Conservation (phyloP, 768 basidiomycete species). For the Heimioporus sp. region DNA sequence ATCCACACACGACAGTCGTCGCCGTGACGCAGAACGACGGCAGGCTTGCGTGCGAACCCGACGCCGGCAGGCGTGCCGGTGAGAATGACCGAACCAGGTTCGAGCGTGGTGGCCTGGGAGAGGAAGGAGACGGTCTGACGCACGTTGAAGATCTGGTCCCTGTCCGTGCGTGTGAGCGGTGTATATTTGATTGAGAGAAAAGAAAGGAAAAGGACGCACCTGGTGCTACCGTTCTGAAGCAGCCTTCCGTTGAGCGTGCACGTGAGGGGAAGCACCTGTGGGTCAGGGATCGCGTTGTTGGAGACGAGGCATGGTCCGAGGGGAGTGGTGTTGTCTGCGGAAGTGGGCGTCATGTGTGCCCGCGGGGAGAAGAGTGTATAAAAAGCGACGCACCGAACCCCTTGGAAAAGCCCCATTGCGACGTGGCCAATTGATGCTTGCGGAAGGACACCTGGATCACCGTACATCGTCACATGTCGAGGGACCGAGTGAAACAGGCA, state of each 20-base stretch:
- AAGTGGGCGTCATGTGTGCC: no score
- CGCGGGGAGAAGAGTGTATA: no score
- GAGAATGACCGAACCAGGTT: conserved; percentile 78
- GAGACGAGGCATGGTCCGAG: conserved; percentile 82
- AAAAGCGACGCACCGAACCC: conserved; percentile 58
- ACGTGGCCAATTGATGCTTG: conserved; percentile 73
- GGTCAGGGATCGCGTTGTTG: conserved; percentile 57
- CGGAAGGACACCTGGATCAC: conserved; percentile 63
- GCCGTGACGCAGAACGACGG: conserved; percentile 68
- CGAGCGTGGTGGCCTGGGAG: conserved; percentile 81
- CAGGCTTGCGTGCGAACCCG: conserved; percentile 73
- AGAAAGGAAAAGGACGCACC: conserved; percentile 41
- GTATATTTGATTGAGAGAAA: not conserved
- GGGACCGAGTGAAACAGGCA: not conserved
- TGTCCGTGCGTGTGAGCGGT: conserved; percentile 24
- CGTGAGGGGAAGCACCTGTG: conserved; percentile 61
- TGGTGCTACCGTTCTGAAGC: conserved; percentile 77
- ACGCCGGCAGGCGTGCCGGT: conserved; percentile 84
- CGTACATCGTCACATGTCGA: not conserved
- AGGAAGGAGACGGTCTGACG: conserved; percentile 77
- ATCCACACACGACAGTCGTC: conserved; percentile 71
- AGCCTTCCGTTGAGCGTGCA: conserved; percentile 63
- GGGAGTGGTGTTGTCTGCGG: conserved; percentile 46
- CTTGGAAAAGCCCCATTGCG: conserved; percentile 89
- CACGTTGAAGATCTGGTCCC: conserved; percentile 80